Percentiles rank a stretch among this genome's conserved stretches.
These are phyloP conservation scores for Lenwebbia sp. DNA, from an alignment of 345 rosid genomes.

Conservation along the genomic window DNA sequence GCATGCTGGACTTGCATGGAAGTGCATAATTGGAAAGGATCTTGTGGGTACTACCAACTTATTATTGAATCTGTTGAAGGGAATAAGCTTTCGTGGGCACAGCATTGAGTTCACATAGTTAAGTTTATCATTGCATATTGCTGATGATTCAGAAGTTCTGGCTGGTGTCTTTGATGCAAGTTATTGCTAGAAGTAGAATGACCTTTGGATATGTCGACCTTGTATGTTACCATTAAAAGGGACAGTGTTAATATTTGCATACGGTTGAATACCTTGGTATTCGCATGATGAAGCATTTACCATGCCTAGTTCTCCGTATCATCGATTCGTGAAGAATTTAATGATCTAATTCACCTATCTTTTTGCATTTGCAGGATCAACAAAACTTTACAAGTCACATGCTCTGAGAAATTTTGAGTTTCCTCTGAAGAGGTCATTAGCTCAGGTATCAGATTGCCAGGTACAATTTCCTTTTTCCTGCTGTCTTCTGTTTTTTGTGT, in stretches of 20 bases:
- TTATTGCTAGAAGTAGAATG: neutral
- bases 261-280: neutral
- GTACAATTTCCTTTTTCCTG: constrained; percentile 10
- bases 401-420: constrained; percentile 34
- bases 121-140: neutral
- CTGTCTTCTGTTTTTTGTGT: neutral
- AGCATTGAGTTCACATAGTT: neutral
- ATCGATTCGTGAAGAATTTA: neutral
- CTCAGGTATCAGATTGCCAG: constrained; percentile 30
- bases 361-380: constrained; percentile 36
- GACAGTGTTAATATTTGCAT: neutral
- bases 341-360: neutral
- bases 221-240: neutral
- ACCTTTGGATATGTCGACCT: neutral
- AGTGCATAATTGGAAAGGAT: neutral
- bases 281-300: neutral
- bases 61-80: neutral
- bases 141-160: neutral
- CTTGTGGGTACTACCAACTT: neutral
- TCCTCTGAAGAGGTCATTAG: constrained; percentile 29
- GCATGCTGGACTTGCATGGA: neutral
- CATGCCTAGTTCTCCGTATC: neutral
- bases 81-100: neutral
- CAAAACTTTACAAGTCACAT: constrained; percentile 32
- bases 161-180: neutral